Evolutionary conservation across 2,329 filamentous ascomycete species (phyloP), one percentile per base, ranked within the genome.

Genomic region (Ophiostoma fasciatum): DNA sequence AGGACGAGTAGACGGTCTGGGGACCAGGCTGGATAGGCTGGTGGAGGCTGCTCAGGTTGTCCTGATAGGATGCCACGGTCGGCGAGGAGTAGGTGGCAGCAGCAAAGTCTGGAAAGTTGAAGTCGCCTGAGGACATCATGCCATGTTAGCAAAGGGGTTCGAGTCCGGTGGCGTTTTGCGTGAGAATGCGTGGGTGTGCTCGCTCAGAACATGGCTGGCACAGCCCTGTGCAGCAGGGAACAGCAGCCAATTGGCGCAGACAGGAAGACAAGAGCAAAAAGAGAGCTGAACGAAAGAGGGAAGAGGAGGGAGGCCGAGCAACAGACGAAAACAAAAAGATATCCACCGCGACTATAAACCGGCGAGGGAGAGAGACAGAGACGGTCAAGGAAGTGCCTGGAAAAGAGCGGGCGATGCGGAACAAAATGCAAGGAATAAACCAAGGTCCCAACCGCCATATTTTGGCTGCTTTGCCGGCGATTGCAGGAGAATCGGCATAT

Each of bases 41-140:
- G 39, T 41, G 61, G 42, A 64, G 51, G 41, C n/a, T n/a, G n/a
- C n/a, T n/a, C n/a, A n/a, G n/a, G n/a, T n/a, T n/a, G n/a, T n/a
- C n/a, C n/a, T n/a, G n/a, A n/a, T n/a, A n/a, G n/a, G n/a, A n/a
- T n/a, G n/a, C n/a, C n/a, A n/a, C n/a, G n/a, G n/a, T n/a, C 38
- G 64, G 60, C 45, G 64, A 61, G 36, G 63, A 55, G 53, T 71
- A 73, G 40, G n/a, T n/a, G n/a, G 59, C 52, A 52, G 61, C 62
- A 52, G 52, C 55, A 48, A 71, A 73, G 45, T 72, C 68, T 46
- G 63, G 56, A 45, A 70, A 70, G 55, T 58, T 63, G 49, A 72
- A 73, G 45, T 73, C 68, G 56, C 65, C 68, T 73, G 62, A 50
- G 53, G 59, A 55, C 63, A 65, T 66, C 50, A 50, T 59, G 49